These are phyloP conservation scores for Sherardia arvensis DNA, from an alignment of 257 asterid species.

Conservation along the genomic window DNA sequence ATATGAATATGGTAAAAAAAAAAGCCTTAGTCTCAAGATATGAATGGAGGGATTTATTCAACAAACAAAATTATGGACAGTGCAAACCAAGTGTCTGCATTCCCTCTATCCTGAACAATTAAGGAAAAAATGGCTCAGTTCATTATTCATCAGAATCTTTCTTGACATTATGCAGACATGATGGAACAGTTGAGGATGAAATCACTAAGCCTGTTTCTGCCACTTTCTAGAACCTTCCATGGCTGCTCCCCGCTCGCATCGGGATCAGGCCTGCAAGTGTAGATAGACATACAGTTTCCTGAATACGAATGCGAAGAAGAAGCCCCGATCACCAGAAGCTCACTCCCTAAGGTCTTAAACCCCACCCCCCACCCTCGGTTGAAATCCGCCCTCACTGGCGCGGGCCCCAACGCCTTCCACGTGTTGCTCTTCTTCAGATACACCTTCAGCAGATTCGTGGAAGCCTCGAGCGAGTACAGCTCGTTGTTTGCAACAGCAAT, in stretches of 20 bases:
- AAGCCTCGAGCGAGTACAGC: conserved; percentile 57
- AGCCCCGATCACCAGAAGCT: conserved; percentile 62
- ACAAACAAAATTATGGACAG: background rate
- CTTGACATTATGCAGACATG: conserved; percentile 43
- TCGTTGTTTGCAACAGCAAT: conserved; percentile 63
- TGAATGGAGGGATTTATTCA: background rate
- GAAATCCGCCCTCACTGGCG: conserved; percentile 61
- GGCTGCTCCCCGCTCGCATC: conserved; percentile 26
- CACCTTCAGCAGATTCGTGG: conserved; percentile 57
- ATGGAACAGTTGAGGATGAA: conserved; percentile 63
- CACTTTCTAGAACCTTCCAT: conserved; percentile 50
- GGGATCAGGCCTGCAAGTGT: conserved; percentile 48
- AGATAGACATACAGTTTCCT: conserved; percentile 44
- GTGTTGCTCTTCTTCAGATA: conserved; percentile 49
- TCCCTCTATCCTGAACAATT: background rate
- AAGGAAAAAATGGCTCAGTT: background rate
- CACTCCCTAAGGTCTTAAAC: conserved; percentile 59
- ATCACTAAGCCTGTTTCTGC: conserved; percentile 49
- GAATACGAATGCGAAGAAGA: conserved; percentile 15
- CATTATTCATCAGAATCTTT: background rate
- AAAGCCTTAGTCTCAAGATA: background rate
- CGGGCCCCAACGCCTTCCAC: conserved; percentile 61
- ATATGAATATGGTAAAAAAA: too few relatives aligned
- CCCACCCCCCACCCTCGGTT: conserved; percentile 81
- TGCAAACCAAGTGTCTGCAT: background rate